Base-by-base conservation (phyloP, 2,329 filamentous ascomycete species). In the Penicillium sp. region DNA sequence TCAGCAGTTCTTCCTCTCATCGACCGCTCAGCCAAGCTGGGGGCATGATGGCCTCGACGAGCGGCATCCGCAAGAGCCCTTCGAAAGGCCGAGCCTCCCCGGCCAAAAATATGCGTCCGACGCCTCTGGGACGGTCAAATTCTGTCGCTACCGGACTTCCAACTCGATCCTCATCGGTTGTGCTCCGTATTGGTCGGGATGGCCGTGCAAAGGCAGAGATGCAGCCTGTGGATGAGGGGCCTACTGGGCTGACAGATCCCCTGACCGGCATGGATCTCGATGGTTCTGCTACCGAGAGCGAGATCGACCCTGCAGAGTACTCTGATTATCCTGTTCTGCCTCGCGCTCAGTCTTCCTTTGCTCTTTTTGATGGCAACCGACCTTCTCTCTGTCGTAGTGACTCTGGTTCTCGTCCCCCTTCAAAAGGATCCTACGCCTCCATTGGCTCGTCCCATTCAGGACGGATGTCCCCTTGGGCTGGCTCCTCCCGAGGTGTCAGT, bases 191-290 rank as follows among this genome's bases (percentile, higher is more conserved):
- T 52, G 74, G 74, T 49, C 69, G 71, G 42, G 73, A 76, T 56
- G 75, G 75, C 12, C 65, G 74, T 47, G 75, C 75, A 25, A 76
- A 73, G 59, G 71, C 74, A 4, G 71, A 75, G 50, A 72, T 73
- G 62, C 68, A 70, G 46, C 52, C 70, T 6, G 58, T 71, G 13
- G 54, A 62, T 13, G 63, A 68, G 43, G 59, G 58, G 10, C 58
- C 66, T 4, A 68, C 65, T 1, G 65, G 62, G 1, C 54, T 68
- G 53, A 69, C 66, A 1, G 66, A 72, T 57, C 65, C 61, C 27
- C 49, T 69, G 49, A 65, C 57, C 4, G 63, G 61, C 15, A 71
- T 74, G 61, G 71, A 72, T 33, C 55, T 72, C 27, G 73, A 74
- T 50, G 72, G 69, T n/a, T 71, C 68, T 5, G 62, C 71, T 15